Percentiles rank a stretch among this genome's conserved stretches.
These are phyloP conservation scores for Cucurbita moschata DNA, from an alignment of 306 rosid genomes.

Conservation along the genomic window DNA sequence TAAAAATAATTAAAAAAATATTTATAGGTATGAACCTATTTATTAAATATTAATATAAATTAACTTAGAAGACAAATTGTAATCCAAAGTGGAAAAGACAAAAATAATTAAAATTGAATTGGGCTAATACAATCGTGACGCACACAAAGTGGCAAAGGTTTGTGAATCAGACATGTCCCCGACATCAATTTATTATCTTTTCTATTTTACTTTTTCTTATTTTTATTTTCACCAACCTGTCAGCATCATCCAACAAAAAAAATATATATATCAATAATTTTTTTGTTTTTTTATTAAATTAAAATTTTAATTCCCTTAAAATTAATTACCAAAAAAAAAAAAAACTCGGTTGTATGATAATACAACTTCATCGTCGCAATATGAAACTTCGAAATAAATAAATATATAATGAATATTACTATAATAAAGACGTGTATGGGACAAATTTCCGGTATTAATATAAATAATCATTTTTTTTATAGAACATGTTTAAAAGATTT, in stretches of 20 bases:
- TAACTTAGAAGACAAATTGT: neutral
- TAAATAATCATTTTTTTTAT: neutral
- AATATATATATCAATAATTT: too few species aligned
- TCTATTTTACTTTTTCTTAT: neutral
- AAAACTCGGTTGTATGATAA: too few species aligned
- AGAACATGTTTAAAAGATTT: neutral
- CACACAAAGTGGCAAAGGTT: constrained; percentile 2
- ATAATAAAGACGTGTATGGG: neutral
- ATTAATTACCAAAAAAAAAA: too few species aligned
- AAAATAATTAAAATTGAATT: neutral
- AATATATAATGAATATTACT: too few species aligned
- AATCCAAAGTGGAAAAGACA: neutral
- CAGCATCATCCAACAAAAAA: neutral
- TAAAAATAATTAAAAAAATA: too few species aligned
- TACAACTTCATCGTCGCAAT: neutral
- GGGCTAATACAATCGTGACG: constrained; percentile 8
- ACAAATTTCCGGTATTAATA: neutral
- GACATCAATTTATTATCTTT: constrained; percentile 10
- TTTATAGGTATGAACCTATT: too few species aligned
- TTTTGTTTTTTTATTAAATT: too few species aligned
- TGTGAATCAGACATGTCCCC: constrained; percentile 15
- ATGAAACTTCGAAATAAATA: too few species aligned
- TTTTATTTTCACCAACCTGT: too few species aligned
- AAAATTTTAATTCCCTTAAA: too few species aligned
- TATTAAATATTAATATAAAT: too few species aligned